phyloP scores from a whole-genome alignment of 805 yeast genomes.

The Kodamaea hsintzibuensis region DNA sequence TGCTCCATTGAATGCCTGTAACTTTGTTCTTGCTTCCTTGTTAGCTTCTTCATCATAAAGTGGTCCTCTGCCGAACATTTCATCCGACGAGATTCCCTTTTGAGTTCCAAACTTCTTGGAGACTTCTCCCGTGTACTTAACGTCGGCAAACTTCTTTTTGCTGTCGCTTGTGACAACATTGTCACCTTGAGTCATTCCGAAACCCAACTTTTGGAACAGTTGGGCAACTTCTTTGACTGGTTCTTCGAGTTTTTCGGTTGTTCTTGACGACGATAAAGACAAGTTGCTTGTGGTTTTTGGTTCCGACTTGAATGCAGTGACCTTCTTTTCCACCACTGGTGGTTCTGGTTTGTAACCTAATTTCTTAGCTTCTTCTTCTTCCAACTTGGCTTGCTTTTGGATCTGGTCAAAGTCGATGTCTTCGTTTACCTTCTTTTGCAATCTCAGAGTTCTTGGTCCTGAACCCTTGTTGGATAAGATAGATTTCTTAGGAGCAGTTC shows the following conservation, averaged over 20 bases:
- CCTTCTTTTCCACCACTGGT: conserved; percentile 4
- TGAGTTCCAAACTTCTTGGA: conserved; percentile 80
- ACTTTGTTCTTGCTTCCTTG: conserved; percentile 77
- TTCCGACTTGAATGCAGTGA: neutral
- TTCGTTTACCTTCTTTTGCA: conserved; percentile 50
- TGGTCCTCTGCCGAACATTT: conserved; percentile 84
- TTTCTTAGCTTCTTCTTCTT: conserved; percentile 65
- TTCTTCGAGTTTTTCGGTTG: conserved; percentile 7
- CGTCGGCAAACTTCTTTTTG: conserved; percentile 49
- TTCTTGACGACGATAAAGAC: conserved; percentile 5
- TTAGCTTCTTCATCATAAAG: conserved; percentile 75
- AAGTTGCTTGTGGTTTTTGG: neutral
- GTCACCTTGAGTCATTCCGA: conserved; percentile 78
- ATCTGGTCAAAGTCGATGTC: conserved; percentile 60
- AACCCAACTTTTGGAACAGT: conserved; percentile 79
- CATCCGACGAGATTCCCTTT: conserved; percentile 95
- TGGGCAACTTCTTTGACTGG: conserved; percentile 55
- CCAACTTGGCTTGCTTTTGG: conserved; percentile 79
- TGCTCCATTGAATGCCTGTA: conserved; percentile 82
- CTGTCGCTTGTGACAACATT: conserved; percentile 48
- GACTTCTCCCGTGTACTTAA: conserved; percentile 72
- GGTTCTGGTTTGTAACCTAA: conserved; percentile 51
- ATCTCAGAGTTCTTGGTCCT: conserved; percentile 54
- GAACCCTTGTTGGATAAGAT: conserved; percentile 52
- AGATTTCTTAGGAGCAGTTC: conserved; percentile 28